Conservation (phyloP, 371 early-diverging fungal species). For the Lichtheimia ramosa region DNA sequence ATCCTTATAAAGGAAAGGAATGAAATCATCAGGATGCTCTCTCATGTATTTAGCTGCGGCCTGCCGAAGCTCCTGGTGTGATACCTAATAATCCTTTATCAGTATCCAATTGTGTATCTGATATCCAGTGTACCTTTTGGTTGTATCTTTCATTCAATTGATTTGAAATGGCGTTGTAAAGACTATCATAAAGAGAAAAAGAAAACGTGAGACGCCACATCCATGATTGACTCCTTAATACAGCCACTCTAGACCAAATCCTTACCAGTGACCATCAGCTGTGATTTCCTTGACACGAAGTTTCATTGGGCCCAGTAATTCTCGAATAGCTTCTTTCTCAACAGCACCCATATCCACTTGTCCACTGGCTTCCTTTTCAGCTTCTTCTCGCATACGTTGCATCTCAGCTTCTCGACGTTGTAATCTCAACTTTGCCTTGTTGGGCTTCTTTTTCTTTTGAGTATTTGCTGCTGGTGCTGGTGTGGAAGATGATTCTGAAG, state of each 20-base stretch:
- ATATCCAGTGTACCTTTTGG: conserved; percentile 26
- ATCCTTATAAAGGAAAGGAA: conserved; percentile 84
- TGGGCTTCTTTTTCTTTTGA: conserved; percentile 56
- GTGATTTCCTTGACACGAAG: conserved; percentile 51
- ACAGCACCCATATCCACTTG: conserved; percentile 73
- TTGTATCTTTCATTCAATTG: conserved; percentile 65
- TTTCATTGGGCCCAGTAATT: conserved; percentile 42
- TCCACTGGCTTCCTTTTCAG: conserved; percentile 76
- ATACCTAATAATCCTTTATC: conserved; percentile 16
- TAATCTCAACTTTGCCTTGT: conserved; percentile 66
- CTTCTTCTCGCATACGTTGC: conserved; percentile 74
- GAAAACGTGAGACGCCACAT: conserved; percentile 1
- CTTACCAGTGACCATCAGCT: conserved; percentile 87
- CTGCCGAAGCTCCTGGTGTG: conserved; percentile 63
- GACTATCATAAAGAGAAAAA: conserved; percentile 35
- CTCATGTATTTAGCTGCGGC: conserved; percentile 81
- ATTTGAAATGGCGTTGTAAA: conserved; percentile 87
- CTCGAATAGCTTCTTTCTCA: conserved; percentile 72
- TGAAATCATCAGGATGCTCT: conserved; percentile 78
- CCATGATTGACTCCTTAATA: background rate
- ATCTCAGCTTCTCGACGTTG: conserved; percentile 76
- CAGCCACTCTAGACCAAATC: background rate
- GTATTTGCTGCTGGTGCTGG: conserved; percentile 9
- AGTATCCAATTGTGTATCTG: too few species aligned
- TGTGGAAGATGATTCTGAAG: background rate